A percentile compares a stretch with the other conserved stretches of the same genome.
phyloP scores from a whole-genome alignment of 768 basidiomycete species.

The Kwoniella europaea region DNA sequence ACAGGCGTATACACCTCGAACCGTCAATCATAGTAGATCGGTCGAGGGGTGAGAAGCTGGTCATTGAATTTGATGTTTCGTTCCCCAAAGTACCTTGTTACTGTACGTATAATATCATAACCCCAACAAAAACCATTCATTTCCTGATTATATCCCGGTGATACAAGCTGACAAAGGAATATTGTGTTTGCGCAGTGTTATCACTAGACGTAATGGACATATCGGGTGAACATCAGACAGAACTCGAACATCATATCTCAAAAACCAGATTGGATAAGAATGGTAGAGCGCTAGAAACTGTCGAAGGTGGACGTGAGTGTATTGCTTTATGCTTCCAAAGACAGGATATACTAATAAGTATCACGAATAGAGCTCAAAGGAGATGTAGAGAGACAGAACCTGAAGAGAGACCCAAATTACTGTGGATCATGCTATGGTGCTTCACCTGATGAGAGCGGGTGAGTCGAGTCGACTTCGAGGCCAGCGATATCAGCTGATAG shows the following conservation, averaged over 20 bases:
- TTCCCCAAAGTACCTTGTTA: conserved; percentile 98
- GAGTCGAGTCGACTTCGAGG: conserved; percentile 1
- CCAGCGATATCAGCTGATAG: conserved; percentile 32
- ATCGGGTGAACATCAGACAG: conserved; percentile 87
- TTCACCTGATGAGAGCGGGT: conserved; percentile 51
- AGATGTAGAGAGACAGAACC: conserved; percentile 69
- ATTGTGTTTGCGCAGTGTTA: conserved; percentile 67
- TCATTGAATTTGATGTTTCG: conserved; percentile 86
- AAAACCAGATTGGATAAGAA: conserved; percentile 75
- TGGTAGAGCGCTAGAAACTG: conserved; percentile 64
- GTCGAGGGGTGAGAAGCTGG: conserved; percentile 91
- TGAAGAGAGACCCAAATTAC: conserved; percentile 62
- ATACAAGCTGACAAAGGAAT: conserved; percentile 13
- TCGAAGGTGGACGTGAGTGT: conserved; percentile 46
- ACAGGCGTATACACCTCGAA: conserved; percentile 80
- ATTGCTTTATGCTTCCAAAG: background rate
- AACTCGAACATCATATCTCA: conserved; percentile 83
- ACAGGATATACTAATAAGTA: conserved; percentile 5
- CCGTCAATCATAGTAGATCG: conserved; percentile 91
- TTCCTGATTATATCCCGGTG: no score
- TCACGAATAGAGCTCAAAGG: conserved; percentile 71
- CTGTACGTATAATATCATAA: conserved; percentile 65
- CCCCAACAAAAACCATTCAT: background rate
- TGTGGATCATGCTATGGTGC: conserved; percentile 98
- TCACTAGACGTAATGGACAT: conserved; percentile 98